These are phyloP conservation scores for Spinacia oleracea DNA, from an alignment of 179 eudicot genomes.

Conservation along the genomic window DNA sequence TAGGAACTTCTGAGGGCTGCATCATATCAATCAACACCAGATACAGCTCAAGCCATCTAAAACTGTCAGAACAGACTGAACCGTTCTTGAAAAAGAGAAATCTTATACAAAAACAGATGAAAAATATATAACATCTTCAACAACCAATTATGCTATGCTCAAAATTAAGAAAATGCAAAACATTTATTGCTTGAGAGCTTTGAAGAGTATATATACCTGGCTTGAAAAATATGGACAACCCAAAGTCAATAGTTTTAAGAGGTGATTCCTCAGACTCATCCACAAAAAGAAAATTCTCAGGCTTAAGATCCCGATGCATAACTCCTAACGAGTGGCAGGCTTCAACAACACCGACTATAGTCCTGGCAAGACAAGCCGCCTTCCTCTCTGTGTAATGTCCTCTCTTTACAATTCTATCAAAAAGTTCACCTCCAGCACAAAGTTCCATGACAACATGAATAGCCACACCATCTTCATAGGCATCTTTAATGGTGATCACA, in stretches of 20 bases:
- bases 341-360: constrained; percentile 54
- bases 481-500: constrained; percentile 54
- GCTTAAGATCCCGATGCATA: constrained; percentile 73
- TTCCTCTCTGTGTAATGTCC: constrained; percentile 68
- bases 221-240: constrained; percentile 58
- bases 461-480: constrained; percentile 65
- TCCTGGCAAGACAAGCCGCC: constrained; percentile 61
- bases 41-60: background rate
- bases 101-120: too few relatives aligned
- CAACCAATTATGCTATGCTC: background rate
- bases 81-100: background rate
- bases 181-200: background rate
- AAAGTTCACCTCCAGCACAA: constrained; percentile 68
- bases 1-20: too few relatives aligned
- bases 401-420: constrained; percentile 59
- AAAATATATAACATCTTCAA: background rate
- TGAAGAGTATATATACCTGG: constrained; percentile 44
- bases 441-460: constrained; percentile 71
- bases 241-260: constrained; percentile 69
- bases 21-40: background rate
- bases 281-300: constrained; percentile 65
- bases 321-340: constrained; percentile 70
- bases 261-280: constrained; percentile 60
- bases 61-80: background rate
- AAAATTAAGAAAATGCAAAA: background rate